These are phyloP conservation scores for Coemansia sp. DNA, from an alignment of 192 early-diverging fungal species.

Conservation along the genomic window DNA sequence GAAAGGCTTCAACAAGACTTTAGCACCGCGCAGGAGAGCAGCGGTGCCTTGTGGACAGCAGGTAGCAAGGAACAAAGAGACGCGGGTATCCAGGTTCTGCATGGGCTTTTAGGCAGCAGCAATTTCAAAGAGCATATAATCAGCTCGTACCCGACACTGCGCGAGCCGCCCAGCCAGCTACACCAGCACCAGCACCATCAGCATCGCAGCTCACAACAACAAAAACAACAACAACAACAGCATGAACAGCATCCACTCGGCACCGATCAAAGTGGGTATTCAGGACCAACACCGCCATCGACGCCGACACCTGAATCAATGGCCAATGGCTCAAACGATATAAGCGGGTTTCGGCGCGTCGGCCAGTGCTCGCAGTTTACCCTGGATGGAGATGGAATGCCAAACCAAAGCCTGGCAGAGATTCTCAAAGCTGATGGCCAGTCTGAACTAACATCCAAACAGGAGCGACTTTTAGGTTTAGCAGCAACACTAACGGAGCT, in stretches of 20 bases:
- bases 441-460: slow-evolving; percentile 19
- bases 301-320: slow-evolving; percentile 12
- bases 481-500: slow-evolving; percentile 16
- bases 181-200: background rate
- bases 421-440: slow-evolving; percentile 15
- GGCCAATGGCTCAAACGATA: background rate
- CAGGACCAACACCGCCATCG: slow-evolving; percentile 35
- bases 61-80: slow-evolving; percentile 7
- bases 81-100: slow-evolving; percentile 22
- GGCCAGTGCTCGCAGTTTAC: slow-evolving; percentile 36
- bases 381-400: slow-evolving; percentile 20
- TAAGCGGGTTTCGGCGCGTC: slow-evolving; percentile 2
- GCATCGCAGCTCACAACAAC: too few relatives aligned
- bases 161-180: slow-evolving; percentile 13
- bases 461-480: slow-evolving; percentile 24
- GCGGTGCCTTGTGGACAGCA: slow-evolving; percentile 4
- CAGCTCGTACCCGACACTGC: slow-evolving; percentile 37
- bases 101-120: slow-evolving; percentile 30
- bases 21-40: background rate
- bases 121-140: slow-evolving; percentile 41
- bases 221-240: too few relatives aligned
- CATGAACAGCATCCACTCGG: too few relatives aligned
- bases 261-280: slow-evolving; percentile 3
- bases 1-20: slow-evolving; percentile 31
- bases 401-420: slow-evolving; percentile 5